phyloP scores from a whole-genome alignment of 2,329 filamentous ascomycete species.

The Talaromyces sp. region DNA sequence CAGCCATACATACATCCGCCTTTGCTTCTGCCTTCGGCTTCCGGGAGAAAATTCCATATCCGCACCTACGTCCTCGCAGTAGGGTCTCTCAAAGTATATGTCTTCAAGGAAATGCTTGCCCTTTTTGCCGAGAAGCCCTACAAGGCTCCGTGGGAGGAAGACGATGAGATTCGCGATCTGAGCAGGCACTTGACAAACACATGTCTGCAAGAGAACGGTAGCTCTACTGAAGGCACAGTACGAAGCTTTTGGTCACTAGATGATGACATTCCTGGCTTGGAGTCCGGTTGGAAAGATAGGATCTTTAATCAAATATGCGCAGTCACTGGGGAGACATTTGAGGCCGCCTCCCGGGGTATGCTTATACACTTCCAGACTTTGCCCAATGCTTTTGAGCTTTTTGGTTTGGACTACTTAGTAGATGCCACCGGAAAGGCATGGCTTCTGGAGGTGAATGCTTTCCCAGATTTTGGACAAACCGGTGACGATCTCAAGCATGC shows the following conservation, averaged over 20 bases:
- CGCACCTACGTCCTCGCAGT: conserved; percentile 82
- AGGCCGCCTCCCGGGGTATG: conserved; percentile 80
- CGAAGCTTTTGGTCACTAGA: conserved; percentile 70
- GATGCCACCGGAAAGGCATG: conserved; percentile 63
- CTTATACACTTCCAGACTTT: conserved; percentile 87
- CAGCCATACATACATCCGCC: conserved; percentile 93
- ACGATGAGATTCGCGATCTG: conserved; percentile 52
- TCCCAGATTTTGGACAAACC: conserved; percentile 93
- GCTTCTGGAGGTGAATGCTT: conserved; percentile 91
- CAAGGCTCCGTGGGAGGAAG: conserved; percentile 53
- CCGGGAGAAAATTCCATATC: conserved; percentile 86
- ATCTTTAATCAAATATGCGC: conserved; percentile 71
- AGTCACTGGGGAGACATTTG: conserved; percentile 74
- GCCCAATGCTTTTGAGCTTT: conserved; percentile 86
- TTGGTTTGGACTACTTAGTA: conserved; percentile 86
- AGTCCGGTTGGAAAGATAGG: conserved; percentile 51
- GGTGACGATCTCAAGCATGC: conserved; percentile 65
- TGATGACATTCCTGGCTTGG: conserved; percentile 30
- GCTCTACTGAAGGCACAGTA: conserved; percentile 61
- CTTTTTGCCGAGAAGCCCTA: conserved; percentile 82
- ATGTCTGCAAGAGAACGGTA: conserved; percentile 70
- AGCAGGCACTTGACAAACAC: conserved; percentile 89
- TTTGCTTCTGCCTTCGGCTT: conserved; percentile 63
- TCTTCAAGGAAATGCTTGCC: conserved; percentile 88
- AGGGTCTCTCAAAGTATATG: conserved; percentile 74